These are phyloP conservation scores for Adenanthera pavonina DNA, from an alignment of 306 rosid genomes.

Conservation along the genomic window DNA sequence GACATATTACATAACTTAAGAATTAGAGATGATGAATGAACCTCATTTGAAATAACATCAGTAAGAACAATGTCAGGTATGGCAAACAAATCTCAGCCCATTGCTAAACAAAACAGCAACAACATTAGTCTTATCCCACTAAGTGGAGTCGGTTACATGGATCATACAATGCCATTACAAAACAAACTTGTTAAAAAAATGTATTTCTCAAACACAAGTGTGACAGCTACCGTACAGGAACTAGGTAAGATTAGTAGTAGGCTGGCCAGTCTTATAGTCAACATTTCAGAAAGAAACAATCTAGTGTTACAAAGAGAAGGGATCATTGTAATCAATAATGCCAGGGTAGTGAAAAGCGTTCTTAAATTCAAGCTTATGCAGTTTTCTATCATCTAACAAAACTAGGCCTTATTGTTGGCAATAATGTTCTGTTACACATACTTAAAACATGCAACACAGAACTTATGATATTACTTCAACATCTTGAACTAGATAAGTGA, in stretches of 20 bases:
- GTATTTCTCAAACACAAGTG: too few relatives aligned
- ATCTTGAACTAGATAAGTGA: conserved; percentile 7
- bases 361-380: conserved; percentile 20
- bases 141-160: too few relatives aligned
- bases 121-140: too few relatives aligned
- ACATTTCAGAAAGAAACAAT: too few relatives aligned
- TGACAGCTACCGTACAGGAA: too few relatives aligned
- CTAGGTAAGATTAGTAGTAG: too few relatives aligned
- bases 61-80: not conserved
- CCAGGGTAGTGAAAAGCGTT: too few relatives aligned
- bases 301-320: too few relatives aligned
- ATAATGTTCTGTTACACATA: not conserved
- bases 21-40: conserved; percentile 6
- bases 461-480: conserved; percentile 6
- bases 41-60: not conserved
- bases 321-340: too few relatives aligned
- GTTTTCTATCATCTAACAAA: conserved; percentile 5
- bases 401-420: conserved; percentile 6
- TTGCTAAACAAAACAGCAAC: conserved; percentile 19
- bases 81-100: conserved; percentile 27
- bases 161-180: too few relatives aligned
- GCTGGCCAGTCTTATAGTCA: too few relatives aligned
- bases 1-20: not conserved
- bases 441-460: too few relatives aligned
- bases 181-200: not conserved